Percentiles rank a stretch among this genome's conserved stretches.
Conservation (phyloP, 2,329 filamentous ascomycete genomes). For the Purpureocillium takamizusanense region DNA sequence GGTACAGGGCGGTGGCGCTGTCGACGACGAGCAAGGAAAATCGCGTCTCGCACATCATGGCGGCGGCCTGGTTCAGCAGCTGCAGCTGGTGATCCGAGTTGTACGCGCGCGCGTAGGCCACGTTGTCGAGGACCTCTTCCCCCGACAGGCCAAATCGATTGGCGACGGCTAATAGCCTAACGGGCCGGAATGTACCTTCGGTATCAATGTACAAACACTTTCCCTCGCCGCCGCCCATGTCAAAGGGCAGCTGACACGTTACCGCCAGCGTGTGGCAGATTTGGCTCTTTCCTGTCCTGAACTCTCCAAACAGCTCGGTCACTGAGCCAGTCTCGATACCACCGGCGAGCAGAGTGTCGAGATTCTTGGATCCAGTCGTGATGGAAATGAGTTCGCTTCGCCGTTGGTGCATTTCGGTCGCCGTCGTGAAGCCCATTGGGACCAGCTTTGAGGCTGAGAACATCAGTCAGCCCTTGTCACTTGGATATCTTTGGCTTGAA, state of each 20-base stretch:
- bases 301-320: constrained; percentile 96
- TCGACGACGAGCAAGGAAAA: constrained; percentile 95
- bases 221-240: constrained; percentile 97
- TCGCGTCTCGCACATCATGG: constrained; percentile 99
- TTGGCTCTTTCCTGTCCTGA: constrained; percentile 95
- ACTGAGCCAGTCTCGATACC: constrained; percentile 96
- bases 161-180: constrained; percentile 82
- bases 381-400: constrained; percentile 96
- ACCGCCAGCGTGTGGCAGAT: constrained; percentile 98
- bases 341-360: constrained; percentile 89
- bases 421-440: constrained; percentile 97
- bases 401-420: constrained; percentile 96
- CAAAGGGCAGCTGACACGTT: constrained; percentile 93
- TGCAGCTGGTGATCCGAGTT: constrained; percentile 98
- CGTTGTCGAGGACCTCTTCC: constrained; percentile 96
- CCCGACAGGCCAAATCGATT: constrained; percentile 91
- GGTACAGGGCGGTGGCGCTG: constrained; percentile 88
- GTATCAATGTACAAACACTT: constrained; percentile 99
- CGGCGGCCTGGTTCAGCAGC: constrained; percentile 84
- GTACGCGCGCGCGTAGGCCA: constrained; percentile 95
- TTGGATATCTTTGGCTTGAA: too few species aligned
- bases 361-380: constrained; percentile 93
- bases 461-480: background rate
- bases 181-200: constrained; percentile 91
- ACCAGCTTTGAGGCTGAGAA: constrained; percentile 79